phyloP scores from a whole-genome alignment of 2,329 filamentous ascomycete species.

The Alternaria arbusti region DNA sequence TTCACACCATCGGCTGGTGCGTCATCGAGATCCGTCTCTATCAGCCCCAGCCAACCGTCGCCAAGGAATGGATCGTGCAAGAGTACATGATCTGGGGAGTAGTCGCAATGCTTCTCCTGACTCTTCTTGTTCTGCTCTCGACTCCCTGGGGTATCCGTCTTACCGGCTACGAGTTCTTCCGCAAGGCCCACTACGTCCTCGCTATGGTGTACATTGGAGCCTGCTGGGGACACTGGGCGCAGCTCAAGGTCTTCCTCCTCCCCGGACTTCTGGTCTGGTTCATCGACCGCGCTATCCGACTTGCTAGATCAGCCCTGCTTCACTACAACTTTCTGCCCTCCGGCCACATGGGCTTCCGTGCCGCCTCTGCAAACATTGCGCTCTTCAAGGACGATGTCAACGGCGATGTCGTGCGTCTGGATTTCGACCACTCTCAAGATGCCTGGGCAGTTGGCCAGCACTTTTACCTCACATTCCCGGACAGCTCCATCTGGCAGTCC shows the following conservation, averaged over 20 bases:
- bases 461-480: constrained; percentile 72
- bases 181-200: constrained; percentile 74
- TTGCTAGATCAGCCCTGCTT: constrained; percentile 64
- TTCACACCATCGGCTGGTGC: constrained; percentile 76
- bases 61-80: constrained; percentile 64
- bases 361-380: constrained; percentile 33
- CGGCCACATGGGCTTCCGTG: constrained; percentile 39
- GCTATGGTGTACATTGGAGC: constrained; percentile 77
- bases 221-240: constrained; percentile 76
- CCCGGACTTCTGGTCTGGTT: constrained; percentile 69
- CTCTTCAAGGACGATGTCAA: constrained; percentile 53
- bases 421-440: constrained; percentile 67
- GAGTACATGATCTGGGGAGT: constrained; percentile 76
- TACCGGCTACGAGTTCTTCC: constrained; percentile 80
- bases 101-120: constrained; percentile 69
- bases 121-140: constrained; percentile 67
- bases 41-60: constrained; percentile 71
- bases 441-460: constrained; percentile 73
- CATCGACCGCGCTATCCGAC: constrained; percentile 66
- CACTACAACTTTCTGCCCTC: constrained; percentile 56
- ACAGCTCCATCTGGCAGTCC: constrained; percentile 72
- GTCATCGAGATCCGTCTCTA: constrained; percentile 71
- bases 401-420: constrained; percentile 63
- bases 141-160: constrained; percentile 65
- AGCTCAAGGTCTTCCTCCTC: constrained; percentile 54